Evolutionary conservation across 169 alveolate genomes (phyloP).

Genomic region (Theileria luwenshuni): DNA sequence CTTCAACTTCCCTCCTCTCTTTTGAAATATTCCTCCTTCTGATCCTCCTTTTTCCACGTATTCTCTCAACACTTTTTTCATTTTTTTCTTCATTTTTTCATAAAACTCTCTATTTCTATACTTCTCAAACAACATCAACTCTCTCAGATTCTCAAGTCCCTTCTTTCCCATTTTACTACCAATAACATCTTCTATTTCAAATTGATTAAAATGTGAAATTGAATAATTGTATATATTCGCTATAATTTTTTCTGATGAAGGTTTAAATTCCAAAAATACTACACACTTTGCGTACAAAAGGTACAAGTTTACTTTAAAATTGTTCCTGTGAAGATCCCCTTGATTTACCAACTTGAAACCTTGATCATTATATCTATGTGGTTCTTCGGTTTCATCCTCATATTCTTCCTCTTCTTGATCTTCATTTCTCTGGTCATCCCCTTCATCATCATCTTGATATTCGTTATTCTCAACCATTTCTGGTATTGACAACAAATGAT

Average conservation of each 20-base stretch:
- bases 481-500: constrained; percentile 9
- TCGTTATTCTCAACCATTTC: neutral
- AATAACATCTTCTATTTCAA: no score
- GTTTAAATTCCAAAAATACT: no score
- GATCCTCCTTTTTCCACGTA: constrained; percentile 4
- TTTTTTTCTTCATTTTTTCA: neutral
- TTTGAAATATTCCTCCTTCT: no score
- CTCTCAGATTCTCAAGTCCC: neutral
- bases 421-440: no score
- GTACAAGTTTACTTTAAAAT: neutral
- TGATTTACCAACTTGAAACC: no score
- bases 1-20: constrained; percentile 32
- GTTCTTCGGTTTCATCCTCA: neutral
- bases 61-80: neutral
- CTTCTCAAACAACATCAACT: constrained; percentile 31
- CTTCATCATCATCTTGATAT: no score
- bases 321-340: no score
- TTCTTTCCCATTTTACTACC: no score
- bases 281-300: neutral
- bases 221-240: no score
- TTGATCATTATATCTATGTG: no score
- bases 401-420: neutral
- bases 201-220: neutral
- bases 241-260: neutral
- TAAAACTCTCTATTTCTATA: constrained; percentile 33